Conservation (phyloP, 2,329 filamentous ascomycete species). For the Sarocladium brachiariae region DNA sequence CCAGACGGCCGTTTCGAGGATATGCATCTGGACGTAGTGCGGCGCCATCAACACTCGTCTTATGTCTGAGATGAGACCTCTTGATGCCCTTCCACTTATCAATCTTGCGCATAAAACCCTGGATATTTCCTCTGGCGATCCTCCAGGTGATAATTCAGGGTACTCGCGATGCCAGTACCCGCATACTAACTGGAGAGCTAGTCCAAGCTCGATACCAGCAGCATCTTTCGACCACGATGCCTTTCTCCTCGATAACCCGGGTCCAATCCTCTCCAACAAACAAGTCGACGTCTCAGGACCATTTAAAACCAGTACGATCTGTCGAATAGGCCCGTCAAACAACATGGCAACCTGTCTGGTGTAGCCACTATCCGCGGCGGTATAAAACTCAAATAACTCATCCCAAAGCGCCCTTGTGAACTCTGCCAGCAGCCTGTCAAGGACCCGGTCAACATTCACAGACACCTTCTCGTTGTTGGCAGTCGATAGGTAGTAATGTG, state of each 20-base stretch:
- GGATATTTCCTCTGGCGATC: slow-evolving; percentile 27
- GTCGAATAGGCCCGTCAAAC: slow-evolving; percentile 30
- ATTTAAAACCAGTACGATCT: slow-evolving; percentile 29
- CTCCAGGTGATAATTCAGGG: slow-evolving; percentile 13
- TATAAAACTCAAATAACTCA: slow-evolving; percentile 28
- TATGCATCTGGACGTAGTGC: slow-evolving; percentile 29
- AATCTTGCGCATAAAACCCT: slow-evolving; percentile 23
- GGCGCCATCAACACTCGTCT: slow-evolving; percentile 25
- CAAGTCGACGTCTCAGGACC: slow-evolving; percentile 28
- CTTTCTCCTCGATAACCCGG: slow-evolving; percentile 25
- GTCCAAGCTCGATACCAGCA: slow-evolving; percentile 25
- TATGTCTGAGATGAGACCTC: slow-evolving; percentile 22
- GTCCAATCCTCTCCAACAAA: slow-evolving; percentile 27
- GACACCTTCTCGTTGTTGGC: slow-evolving; percentile 21
- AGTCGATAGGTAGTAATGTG: slow-evolving; percentile 26
- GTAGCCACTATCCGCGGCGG: slow-evolving; percentile 20
- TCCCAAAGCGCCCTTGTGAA: slow-evolving; percentile 29
- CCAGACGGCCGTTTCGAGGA: slow-evolving; percentile 31
- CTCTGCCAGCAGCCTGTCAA: slow-evolving; percentile 27
- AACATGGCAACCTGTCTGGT: slow-evolving; percentile 25
- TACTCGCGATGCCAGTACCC: slow-evolving; percentile 23
- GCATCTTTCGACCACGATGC: slow-evolving; percentile 24
- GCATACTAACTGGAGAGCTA: slow-evolving; percentile 29
- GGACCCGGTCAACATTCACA: slow-evolving; percentile 28
- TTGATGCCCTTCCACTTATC: slow-evolving; percentile 22